Conservation (phyloP, 441 rosid genomes). For the Melastoma candidum region DNA sequence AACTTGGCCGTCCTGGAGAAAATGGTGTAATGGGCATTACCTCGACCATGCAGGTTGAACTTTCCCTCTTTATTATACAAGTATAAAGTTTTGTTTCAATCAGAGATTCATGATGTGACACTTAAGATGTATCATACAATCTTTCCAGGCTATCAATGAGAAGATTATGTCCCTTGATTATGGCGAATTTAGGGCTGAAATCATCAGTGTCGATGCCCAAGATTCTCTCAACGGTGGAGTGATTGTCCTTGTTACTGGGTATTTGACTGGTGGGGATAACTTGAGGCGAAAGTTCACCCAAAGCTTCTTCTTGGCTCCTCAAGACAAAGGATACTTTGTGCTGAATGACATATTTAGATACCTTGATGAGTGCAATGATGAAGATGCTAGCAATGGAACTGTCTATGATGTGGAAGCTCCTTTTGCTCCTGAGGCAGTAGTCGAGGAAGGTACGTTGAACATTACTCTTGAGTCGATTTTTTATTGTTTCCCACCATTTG, state of each 20-base stretch:
- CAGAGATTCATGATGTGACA: too few species aligned
- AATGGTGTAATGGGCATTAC: constrained; percentile 47
- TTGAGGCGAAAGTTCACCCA: constrained; percentile 58
- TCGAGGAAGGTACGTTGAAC: constrained; percentile 5
- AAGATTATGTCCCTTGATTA: constrained; percentile 54
- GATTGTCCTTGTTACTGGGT: constrained; percentile 75
- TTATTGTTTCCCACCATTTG: neutral
- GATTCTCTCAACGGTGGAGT: constrained; percentile 67
- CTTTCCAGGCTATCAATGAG: constrained; percentile 61
- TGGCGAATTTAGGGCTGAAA: constrained; percentile 47
- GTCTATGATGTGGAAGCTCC: constrained; percentile 22
- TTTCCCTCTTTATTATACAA: neutral
- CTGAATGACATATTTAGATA: constrained; percentile 76
- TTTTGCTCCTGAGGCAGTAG: constrained; percentile 34
- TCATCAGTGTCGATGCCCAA: constrained; percentile 63
- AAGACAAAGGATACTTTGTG: constrained; percentile 85
- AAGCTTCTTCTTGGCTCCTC: constrained; percentile 91
- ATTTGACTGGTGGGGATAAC: constrained; percentile 44
- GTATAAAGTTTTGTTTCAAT: too few species aligned
- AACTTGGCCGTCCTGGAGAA: constrained; percentile 66
- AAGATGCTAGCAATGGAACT: constrained; percentile 19
- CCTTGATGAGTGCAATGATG: constrained; percentile 31
- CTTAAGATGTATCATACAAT: too few species aligned
- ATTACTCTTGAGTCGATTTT: constrained; percentile 2
- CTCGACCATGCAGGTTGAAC: constrained; percentile 52